Evolutionary conservation across 176 grass and related monocot genomes (phyloP), one percentile per base, ranked within the genome.

Genomic region (Oryza australiensis): DNA sequence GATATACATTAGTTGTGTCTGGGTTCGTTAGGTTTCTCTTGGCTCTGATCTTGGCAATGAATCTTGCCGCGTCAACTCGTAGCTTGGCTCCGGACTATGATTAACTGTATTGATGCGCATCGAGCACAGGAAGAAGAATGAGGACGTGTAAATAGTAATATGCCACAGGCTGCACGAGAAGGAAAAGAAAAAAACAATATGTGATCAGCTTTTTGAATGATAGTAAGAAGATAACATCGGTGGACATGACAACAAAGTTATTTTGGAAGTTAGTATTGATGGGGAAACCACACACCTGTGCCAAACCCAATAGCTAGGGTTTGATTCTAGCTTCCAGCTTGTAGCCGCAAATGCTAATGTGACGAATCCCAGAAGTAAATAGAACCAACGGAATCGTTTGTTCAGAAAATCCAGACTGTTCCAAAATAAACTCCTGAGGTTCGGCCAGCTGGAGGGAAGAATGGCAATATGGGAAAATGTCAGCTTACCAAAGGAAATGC

Each of bases 51-150:
- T 86, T 20, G 90, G 79, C 51, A 88, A 86, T 26, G 95, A 91
- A 65, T 93, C 74, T 66, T 93, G 87, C 68, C 84, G 84, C 7
- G 96, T 77, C 78, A 91, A 72, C 73, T 98, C 92, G 67, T 98
- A 93, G 64, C 26, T 78, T 27, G 78, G 72, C 78, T 85, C 89
- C 60, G 82, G 84, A 41, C 38, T 87, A 74, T 38, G 78, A 77
- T 82, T 86, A 27, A 68, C 81, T 40, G 66, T 66, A 60, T 82
- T 73, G 34, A 80, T 57, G 53, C 88, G 84, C 70, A 79, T 78
- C 74, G 96, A 95, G 38, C 87, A 98, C 45, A 98, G 53, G 82
- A 98, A 98, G 82, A 98, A 93, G 89, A 98, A 98, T 3, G 95
- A 95, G 46, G 95, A 95, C 24, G 90, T 98, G 79, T 93, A 98